Percentiles rank a stretch among this genome's conserved stretches.
Evolutionary conservation across 441 rosid genomes (phyloP).

Genomic region (Erodium texanum): DNA sequence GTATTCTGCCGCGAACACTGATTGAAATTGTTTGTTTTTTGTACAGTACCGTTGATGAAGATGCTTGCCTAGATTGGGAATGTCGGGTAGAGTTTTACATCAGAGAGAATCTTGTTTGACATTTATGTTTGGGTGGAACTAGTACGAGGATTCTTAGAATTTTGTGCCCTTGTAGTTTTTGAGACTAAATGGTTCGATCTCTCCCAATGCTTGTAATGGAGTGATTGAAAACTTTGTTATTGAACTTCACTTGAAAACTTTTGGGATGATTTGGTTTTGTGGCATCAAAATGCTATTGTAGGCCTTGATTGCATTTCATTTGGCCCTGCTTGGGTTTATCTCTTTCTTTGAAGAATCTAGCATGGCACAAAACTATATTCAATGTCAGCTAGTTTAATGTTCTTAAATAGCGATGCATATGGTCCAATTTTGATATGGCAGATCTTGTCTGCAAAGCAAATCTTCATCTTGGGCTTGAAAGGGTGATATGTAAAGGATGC

Average conservation of each 20-base stretch:
- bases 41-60: background rate
- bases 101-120: background rate
- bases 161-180: background rate
- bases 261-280: no score
- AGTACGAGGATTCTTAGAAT: background rate
- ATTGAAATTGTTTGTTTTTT: no score
- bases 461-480: no score
- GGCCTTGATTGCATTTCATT: no score
- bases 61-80: background rate
- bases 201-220: background rate
- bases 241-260: background rate
- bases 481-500: conserved; percentile 92
- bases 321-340: no score
- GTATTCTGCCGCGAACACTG: background rate
- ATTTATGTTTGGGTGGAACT: background rate
- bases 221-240: background rate
- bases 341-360: no score
- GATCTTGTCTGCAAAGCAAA: no score
- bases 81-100: background rate
- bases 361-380: no score
- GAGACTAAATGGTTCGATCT: background rate
- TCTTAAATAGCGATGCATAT: no score
- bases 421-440: no score
- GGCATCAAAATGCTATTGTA: no score
- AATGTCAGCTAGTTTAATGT: no score